A percentile compares a stretch with the other conserved stretches of the same genome.
phyloP scores from a whole-genome alignment of 179 eudicot genomes.

The Gypsophila paniculata region DNA sequence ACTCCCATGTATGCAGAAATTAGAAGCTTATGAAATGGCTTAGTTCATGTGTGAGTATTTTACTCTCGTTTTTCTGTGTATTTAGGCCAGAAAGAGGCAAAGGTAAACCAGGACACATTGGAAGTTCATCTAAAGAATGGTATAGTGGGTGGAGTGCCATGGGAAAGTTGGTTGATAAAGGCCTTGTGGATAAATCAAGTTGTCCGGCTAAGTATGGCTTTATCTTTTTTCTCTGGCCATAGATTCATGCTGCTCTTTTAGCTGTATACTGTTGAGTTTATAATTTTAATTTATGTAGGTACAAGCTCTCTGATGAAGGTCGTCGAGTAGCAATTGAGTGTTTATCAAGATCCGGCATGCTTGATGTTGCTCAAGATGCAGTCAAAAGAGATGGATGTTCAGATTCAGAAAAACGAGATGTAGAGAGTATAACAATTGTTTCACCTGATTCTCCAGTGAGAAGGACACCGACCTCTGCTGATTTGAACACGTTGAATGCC shows the following conservation, averaged over 20 bases:
- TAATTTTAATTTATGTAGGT: conserved; percentile 42
- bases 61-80: conserved; percentile 23
- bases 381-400: conserved; percentile 22
- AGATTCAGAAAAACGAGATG: conserved; percentile 26
- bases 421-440: conserved; percentile 30
- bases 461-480: conserved; percentile 23
- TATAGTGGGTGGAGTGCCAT: conserved; percentile 97
- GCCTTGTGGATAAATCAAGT: conserved; percentile 73
- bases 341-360: conserved; percentile 62
- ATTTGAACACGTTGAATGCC: conserved; percentile 29
- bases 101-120: conserved; percentile 67
- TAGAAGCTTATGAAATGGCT: not conserved
- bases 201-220: conserved; percentile 86
- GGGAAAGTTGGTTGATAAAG: conserved; percentile 66
- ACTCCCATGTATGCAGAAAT: not conserved
- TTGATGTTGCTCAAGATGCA: conserved; percentile 34
- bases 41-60: not conserved
- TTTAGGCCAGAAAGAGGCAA: conserved; percentile 75
- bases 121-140: conserved; percentile 87
- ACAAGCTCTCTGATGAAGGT: conserved; percentile 76
- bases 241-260: not conserved
- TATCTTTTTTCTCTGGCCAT: conserved; percentile 19
- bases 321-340: conserved; percentile 72
- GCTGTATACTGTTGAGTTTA: not conserved
- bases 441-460: conserved; percentile 30